Percentiles rank a stretch among this genome's conserved stretches.
Conservation (phyloP, 2,329 filamentous ascomycete species). For the Aphanoascus verrucosus region DNA sequence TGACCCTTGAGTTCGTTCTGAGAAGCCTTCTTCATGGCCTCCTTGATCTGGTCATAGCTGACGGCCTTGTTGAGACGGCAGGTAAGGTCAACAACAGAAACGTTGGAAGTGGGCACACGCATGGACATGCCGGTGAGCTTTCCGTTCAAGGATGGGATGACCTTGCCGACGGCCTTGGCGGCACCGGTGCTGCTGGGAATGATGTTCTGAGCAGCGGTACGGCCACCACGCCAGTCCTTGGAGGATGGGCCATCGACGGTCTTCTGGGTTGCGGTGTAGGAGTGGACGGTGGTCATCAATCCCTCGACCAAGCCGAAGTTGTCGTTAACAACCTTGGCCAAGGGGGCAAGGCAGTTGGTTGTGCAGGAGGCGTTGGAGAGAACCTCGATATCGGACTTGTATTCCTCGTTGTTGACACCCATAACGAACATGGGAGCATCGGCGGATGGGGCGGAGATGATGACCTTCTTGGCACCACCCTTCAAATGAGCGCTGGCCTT, state of each 20-base stretch:
- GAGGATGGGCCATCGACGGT: conserved; percentile 92
- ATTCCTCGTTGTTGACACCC: conserved; percentile 93
- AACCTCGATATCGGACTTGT: conserved; percentile 82
- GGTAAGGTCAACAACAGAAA: conserved; percentile 97
- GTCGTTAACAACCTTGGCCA: conserved; percentile 99
- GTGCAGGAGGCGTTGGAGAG: conserved; percentile 99
- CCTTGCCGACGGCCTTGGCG: conserved; percentile 99
- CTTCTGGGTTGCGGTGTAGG: conserved; percentile 99
- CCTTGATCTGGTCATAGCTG: conserved; percentile 74
- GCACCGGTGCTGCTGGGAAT: conserved; percentile 98
- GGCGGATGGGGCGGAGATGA: conserved; percentile 49
- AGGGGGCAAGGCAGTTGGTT: conserved; percentile 98
- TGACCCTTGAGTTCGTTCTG: conserved; percentile 75
- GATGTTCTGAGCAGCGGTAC: conserved; percentile 98
- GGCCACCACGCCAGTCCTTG: conserved; percentile 99
- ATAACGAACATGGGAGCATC: conserved; percentile 99
- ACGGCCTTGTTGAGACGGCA: conserved; percentile 82
- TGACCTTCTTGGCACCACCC: conserved; percentile 95
- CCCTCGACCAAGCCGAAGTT: conserved; percentile 96
- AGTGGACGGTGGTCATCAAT: conserved; percentile 99
- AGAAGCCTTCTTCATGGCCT: conserved; percentile 74
- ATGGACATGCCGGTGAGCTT: conserved; percentile 99
- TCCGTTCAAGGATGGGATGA: conserved; percentile 94
- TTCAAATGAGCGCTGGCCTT: conserved; percentile 91
- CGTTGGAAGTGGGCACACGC: conserved; percentile 97